Conservation (phyloP, 2,329 filamentous ascomycete species). For the Cordyceps fumosorosea region DNA sequence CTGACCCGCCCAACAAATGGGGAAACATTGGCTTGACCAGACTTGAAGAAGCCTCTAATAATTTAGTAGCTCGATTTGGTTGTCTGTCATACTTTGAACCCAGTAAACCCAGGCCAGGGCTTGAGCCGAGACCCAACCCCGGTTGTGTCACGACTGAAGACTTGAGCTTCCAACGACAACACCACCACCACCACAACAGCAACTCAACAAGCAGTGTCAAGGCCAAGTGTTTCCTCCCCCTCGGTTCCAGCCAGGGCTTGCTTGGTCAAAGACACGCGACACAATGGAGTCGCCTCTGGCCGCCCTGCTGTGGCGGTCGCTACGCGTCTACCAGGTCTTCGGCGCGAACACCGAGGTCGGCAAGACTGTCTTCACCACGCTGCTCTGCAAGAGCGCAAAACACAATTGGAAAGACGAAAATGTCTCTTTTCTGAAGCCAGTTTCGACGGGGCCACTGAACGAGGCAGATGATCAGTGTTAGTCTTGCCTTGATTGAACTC, state of each 20-base stretch:
- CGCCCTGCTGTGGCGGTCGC: constrained; percentile 59
- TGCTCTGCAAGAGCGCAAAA: constrained; percentile 58
- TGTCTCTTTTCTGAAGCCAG: constrained; percentile 68
- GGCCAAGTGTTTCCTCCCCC: neutral
- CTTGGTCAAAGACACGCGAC: neutral
- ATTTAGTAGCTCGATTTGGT: neutral
- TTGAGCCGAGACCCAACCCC: constrained; percentile 3
- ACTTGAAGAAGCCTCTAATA: neutral
- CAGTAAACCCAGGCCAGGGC: neutral
- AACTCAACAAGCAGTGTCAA: neutral
- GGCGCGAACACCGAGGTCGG: constrained; percentile 81
- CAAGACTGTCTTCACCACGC: constrained; percentile 73
- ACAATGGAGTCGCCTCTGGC: constrained; percentile 41
- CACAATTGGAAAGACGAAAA: constrained; percentile 37
- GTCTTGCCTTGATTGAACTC: neutral
- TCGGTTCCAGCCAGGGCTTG: neutral
- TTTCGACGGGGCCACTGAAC: constrained; percentile 65
- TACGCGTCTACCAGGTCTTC: constrained; percentile 68
- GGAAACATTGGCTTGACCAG: neutral
- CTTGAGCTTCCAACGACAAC: no score
- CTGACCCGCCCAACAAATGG: constrained; percentile 12
- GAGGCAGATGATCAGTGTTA: constrained; percentile 66
- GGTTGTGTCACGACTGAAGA: neutral
- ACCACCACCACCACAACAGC: no score
- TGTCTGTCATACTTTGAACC: no score